phyloP scores from a whole-genome alignment of 2,329 filamentous ascomycete genomes.

The Beauveria medogensis region DNA sequence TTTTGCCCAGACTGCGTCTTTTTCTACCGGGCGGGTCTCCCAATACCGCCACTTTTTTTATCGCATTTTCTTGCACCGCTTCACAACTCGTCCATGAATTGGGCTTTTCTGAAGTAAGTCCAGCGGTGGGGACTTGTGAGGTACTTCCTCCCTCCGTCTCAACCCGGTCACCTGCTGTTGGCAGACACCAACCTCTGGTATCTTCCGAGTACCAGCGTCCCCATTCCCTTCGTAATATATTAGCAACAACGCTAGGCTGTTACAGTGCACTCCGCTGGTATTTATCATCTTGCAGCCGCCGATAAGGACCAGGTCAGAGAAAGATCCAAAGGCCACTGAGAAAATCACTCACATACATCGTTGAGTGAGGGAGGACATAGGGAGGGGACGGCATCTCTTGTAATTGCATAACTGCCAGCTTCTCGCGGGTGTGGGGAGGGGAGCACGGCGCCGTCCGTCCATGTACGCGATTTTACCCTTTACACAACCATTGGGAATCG shows the following conservation, averaged over 20 bases:
- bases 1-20: not conserved
- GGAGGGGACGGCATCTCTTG: not conserved
- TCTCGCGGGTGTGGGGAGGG: conserved; percentile 1
- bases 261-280: conserved; percentile 4
- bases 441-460: not conserved
- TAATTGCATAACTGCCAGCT: conserved; percentile 3
- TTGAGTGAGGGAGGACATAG: not conserved
- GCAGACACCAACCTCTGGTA: not conserved
- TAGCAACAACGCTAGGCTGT: conserved; percentile 2
- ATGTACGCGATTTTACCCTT: not conserved
- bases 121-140: not conserved
- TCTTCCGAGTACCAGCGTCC: not conserved
- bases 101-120: not conserved
- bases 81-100: not conserved
- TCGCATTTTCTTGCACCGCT: not conserved
- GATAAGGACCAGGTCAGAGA: not conserved
- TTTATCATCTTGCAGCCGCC: conserved; percentile 5
- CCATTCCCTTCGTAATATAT: not conserved
- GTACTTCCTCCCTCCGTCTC: not conserved
- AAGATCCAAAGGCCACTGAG: not conserved
- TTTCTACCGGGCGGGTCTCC: not conserved
- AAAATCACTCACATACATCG: conserved; percentile 5
- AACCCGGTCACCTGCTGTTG: not conserved
- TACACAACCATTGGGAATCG: conserved; percentile 6
- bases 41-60: not conserved